phyloP scores from a whole-genome alignment of 805 yeast species.

The Pichia insulana region DNA sequence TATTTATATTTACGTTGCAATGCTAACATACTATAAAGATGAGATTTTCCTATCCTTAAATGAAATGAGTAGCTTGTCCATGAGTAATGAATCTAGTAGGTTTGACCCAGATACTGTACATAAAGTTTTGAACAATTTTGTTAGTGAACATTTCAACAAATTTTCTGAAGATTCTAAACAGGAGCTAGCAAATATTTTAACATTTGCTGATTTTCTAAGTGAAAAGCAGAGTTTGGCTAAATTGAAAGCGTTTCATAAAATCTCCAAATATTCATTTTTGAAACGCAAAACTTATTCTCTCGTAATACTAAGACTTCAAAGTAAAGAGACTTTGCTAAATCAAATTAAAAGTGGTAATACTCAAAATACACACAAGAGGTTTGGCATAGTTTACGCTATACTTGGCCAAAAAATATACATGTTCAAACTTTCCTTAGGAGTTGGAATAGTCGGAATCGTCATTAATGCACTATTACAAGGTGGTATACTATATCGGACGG shows the following conservation, averaged over 20 bases:
- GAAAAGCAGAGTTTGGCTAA: conserved; percentile 7
- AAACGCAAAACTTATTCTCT: conserved; percentile 9
- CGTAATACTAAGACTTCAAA: conserved; percentile 13
- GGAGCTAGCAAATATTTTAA: conserved; percentile 22
- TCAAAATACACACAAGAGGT: too few relatives aligned
- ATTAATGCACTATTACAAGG: background rate
- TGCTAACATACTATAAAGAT: conserved; percentile 38
- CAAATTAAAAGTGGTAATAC: background rate
- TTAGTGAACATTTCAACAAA: conserved; percentile 20
- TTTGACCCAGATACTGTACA: conserved; percentile 23
- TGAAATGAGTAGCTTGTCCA: conserved; percentile 24
- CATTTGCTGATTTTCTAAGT: conserved; percentile 13
- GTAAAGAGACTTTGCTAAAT: background rate
- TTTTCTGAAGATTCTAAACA: conserved; percentile 18
- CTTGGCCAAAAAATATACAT: background rate
- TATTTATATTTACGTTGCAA: conserved; percentile 53
- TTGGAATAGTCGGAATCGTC: conserved; percentile 5
- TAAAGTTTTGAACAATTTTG: conserved; percentile 21
- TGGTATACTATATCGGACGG: too few relatives aligned
- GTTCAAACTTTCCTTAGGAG: background rate
- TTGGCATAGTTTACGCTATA: too few relatives aligned
- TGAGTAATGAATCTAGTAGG: conserved; percentile 20
- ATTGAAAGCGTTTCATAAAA: conserved; percentile 2
- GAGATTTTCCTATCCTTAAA: conserved; percentile 31
- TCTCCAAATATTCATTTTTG: conserved; percentile 19